Evolutionary conservation across 2,329 filamentous ascomycete species (phyloP), one percentile per base, ranked within the genome.

Genomic region (Apiospora arundinis): DNA sequence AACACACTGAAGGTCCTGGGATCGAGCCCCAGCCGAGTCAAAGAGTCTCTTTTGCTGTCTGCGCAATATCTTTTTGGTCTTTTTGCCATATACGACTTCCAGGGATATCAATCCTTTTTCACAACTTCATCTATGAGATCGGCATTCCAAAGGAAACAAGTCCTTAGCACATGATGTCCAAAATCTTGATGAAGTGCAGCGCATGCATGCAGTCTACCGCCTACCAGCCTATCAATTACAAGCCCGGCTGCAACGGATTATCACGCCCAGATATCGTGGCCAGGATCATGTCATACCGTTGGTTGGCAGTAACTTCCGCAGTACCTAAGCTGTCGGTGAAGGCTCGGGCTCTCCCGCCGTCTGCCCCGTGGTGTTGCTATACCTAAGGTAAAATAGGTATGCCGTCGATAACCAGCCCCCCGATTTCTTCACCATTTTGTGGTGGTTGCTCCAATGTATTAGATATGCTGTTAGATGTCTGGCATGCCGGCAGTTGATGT

Each of bases 1-100:
- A 85, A 85, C 82, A 66, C 63, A 66, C 63, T 66, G 63, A 66
- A 66, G 63, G 40, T 67, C 40, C 63, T 67, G 40, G 63, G 63
- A 67, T 45, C 63, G 63, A 67, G 63, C 63, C 63, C 63, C 63
- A 67, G 63, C 63, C 63, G 63, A 67, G 25, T 67, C 63, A 44
- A 14, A 21, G 16, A 42, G 12, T 37, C 16, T 37, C 52, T 60
- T 60, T 60, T 32, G 28, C 25, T 2, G 16, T 11, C 9, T 1
- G 21, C 8, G 52, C 52, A n/a, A 9, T n/a, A n/a, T n/a, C n/a
- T n/a, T n/a, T n/a, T n/a, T n/a, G n/a, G 1, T 48, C 46, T 3
- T 21, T 32, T 32, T 18, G 49, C 25, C 5, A 1, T 21, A 1
- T 2, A 18, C 14, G 16, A 4, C 1, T 16, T 16, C n/a, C n/a